phyloP scores from a whole-genome alignment of 306 rosid genomes.

The Arachis hypogaea region DNA sequence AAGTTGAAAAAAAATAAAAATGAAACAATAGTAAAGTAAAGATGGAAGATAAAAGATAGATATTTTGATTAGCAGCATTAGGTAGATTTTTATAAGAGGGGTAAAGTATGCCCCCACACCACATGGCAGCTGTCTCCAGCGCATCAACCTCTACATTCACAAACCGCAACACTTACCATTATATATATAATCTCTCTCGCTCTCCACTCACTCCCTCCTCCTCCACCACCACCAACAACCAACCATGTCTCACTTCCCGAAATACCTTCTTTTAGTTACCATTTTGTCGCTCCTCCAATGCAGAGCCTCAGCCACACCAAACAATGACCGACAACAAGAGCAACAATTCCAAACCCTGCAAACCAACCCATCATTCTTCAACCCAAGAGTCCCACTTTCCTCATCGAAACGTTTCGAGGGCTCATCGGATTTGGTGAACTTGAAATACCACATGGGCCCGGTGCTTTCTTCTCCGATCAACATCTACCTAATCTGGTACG shows the following conservation, averaged over 20 bases:
- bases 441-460: conserved; percentile 96
- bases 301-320: not conserved
- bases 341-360: conserved; percentile 43
- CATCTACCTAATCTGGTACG: conserved; percentile 89
- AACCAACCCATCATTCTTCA: conserved; percentile 39
- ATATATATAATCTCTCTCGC: not conserved
- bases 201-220: not conserved
- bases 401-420: conserved; percentile 82
- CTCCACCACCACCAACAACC: not conserved
- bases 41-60: not conserved
- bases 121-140: conserved; percentile 86
- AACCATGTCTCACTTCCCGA: conserved; percentile 11
- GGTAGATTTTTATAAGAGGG: conserved; percentile 22
- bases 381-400: conserved; percentile 77
- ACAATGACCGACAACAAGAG: not conserved
- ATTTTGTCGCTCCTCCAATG: not conserved
- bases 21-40: too few relatives aligned
- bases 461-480: conserved; percentile 81
- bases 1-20: not conserved
- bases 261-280: not conserved
- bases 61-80: conserved; percentile 30
- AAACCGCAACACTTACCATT: not conserved
- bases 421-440: conserved; percentile 71
- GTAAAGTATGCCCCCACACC: conserved; percentile 63
- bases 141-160: not conserved